Conservation (phyloP, 176 grass and related monocot genomes). For the Oryza coarctata region DNA sequence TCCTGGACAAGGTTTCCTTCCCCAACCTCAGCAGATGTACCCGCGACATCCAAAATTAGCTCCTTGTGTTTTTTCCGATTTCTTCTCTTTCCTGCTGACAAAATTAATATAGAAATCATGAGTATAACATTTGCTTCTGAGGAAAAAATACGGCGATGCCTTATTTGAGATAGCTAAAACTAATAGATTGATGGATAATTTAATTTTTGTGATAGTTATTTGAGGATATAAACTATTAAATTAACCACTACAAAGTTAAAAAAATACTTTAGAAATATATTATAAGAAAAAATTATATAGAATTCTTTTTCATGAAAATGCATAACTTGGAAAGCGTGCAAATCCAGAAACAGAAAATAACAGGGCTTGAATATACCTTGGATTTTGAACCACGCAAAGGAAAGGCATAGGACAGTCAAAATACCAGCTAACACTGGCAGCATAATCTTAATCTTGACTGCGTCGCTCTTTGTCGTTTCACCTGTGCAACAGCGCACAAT, state of each 20-base stretch:
- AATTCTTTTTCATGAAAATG: too few species aligned
- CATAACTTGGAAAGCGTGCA: too few species aligned
- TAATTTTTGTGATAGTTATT: too few species aligned
- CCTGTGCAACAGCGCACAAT: neutral
- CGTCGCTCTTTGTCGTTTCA: neutral
- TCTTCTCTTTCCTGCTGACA: neutral
- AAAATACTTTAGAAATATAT: too few species aligned
- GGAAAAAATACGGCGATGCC: neutral
- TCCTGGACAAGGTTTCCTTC: neutral
- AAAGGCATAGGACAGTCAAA: slow-evolving; percentile 4
- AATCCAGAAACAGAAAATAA: too few species aligned
- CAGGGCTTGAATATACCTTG: neutral
- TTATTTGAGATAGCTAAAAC: too few species aligned
- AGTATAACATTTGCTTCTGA: too few species aligned
- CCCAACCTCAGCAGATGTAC: neutral
- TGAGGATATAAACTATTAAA: too few species aligned
- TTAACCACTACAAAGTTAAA: too few species aligned
- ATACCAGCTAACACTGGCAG: neutral
- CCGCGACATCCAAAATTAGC: neutral
- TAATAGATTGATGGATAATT: too few species aligned
- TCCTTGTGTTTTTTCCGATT: slow-evolving; percentile 3
- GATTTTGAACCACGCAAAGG: slow-evolving; percentile 11
- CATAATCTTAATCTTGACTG: slow-evolving; percentile 10
- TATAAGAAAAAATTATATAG: too few species aligned
- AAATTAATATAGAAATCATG: neutral